A percentile compares a stretch with the other conserved stretches of the same genome.
Evolutionary conservation across 306 rosid species (phyloP).

Genomic region (Gastrolobium villosum): DNA sequence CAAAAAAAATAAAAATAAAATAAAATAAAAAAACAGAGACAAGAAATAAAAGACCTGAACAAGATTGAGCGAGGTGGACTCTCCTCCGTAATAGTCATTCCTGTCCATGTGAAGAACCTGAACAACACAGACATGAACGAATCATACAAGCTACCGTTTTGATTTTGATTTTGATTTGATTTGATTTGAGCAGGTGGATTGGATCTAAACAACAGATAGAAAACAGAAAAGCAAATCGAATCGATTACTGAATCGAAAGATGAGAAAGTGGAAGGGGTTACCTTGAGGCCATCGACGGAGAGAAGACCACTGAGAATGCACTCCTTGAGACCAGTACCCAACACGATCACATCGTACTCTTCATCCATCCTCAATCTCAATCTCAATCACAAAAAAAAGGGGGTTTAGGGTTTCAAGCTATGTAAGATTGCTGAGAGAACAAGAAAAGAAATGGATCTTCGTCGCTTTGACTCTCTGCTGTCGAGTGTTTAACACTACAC

Average conservation of each 20-base stretch:
- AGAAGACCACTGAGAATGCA: slow-evolving; percentile 99
- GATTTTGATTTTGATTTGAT: background rate
- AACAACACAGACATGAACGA: slow-evolving; percentile 31
- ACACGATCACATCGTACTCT: slow-evolving; percentile 88
- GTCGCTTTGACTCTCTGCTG: background rate
- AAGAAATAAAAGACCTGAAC: slow-evolving; percentile 64
- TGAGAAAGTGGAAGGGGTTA: background rate
- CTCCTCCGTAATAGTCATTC: slow-evolving; percentile 97
- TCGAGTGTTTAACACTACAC: too few relatives aligned
- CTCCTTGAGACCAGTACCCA: slow-evolving; percentile 97
- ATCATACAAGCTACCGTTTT: background rate
- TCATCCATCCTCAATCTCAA: slow-evolving; percentile 70
- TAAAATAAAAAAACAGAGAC: background rate
- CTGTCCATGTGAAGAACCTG: slow-evolving; percentile 98
- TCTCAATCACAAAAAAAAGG: slow-evolving; percentile 31
- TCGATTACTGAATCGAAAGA: background rate
- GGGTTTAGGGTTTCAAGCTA: slow-evolving; percentile 49
- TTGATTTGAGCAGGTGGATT: background rate
- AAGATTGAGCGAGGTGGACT: slow-evolving; percentile 92
- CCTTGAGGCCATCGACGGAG: slow-evolving; percentile 99
- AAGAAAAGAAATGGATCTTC: background rate
- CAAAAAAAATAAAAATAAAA: background rate
- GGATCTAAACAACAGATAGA: slow-evolving; percentile 2
- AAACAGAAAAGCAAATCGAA: background rate
- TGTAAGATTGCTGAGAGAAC: too few relatives aligned